phyloP scores from a whole-genome alignment of 164 flowering plant genomes.

The Nelumbo lutea region DNA sequence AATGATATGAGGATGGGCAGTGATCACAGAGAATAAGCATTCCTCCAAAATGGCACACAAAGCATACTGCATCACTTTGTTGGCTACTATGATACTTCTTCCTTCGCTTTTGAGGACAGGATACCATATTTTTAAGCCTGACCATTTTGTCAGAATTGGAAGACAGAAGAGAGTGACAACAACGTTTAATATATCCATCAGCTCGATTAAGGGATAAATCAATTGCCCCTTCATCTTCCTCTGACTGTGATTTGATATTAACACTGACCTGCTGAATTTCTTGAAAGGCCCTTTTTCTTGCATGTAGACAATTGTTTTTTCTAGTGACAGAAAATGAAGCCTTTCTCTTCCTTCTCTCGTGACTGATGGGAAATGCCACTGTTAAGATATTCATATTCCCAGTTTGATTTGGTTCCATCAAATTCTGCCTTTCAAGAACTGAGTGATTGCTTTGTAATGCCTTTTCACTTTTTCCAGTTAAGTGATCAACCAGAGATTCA shows the following conservation, averaged over 20 bases:
- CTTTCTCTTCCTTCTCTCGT: not conserved
- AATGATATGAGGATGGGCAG: constrained; percentile 28
- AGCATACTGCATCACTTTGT: constrained; percentile 24
- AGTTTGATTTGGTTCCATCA: constrained; percentile 2
- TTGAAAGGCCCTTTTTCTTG: constrained; percentile 1
- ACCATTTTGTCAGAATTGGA: constrained; percentile 3
- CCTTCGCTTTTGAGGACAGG: constrained; percentile 20
- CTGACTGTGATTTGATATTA: not conserved
- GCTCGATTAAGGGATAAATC: constrained; percentile 4
- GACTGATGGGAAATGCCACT: not conserved
- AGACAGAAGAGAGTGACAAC: constrained; percentile 1
- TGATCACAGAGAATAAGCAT: constrained; percentile 23
- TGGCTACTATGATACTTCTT: constrained; percentile 6
- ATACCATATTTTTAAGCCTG: constrained; percentile 23
- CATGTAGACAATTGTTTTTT: not conserved
- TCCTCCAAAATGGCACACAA: constrained; percentile 28
- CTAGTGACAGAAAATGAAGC: not conserved
- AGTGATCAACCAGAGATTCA: constrained; percentile 1
- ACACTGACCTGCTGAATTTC: not conserved
- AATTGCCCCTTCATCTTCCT: constrained; percentile 2
- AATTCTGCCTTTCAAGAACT: not conserved
- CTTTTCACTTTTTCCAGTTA: not conserved
- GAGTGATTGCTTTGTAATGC: constrained; percentile 2
- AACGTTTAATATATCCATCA: not conserved
- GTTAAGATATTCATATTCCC: not conserved